phyloP scores from a whole-genome alignment of 257 asterid species.

The Nyctanthes arbortristis region DNA sequence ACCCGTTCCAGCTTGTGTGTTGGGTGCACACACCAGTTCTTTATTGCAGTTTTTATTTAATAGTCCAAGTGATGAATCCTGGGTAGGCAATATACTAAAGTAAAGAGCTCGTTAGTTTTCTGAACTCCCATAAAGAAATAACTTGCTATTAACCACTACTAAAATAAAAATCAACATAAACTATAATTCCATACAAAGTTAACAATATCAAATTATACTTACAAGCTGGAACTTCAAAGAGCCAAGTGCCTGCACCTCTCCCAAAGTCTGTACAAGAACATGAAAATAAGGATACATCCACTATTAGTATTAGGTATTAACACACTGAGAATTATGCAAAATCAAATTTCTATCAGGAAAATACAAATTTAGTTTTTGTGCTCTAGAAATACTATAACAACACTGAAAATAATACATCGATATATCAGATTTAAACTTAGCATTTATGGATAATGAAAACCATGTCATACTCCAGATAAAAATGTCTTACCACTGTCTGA shows the following conservation, averaged over 20 bases:
- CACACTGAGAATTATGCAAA: slow-evolving; percentile 3
- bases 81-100: not conserved
- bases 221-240: slow-evolving; percentile 87
- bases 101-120: not conserved
- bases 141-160: not conserved
- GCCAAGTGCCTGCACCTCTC: slow-evolving; percentile 71
- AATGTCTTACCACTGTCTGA: slow-evolving; percentile 67
- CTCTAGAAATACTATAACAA: not conserved
- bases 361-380: not conserved
- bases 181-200: not conserved
- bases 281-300: slow-evolving; percentile 20
- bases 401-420: not conserved
- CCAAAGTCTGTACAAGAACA: slow-evolving; percentile 60
- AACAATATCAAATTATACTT: slow-evolving; percentile 28
- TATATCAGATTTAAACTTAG: not conserved
- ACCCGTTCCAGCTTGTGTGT: too few relatives aligned
- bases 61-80: too few relatives aligned
- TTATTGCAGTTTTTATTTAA: too few relatives aligned
- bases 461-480: slow-evolving; percentile 7
- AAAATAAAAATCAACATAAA: not conserved
- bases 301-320: not conserved
- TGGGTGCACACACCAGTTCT: too few relatives aligned
- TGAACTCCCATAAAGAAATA: not conserved
- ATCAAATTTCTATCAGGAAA: slow-evolving; percentile 5
- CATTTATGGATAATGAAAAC: not conserved